A percentile compares a stretch with the other conserved stretches of the same genome.
These are phyloP conservation scores for Cystobasidiopsis lactophilus DNA, from an alignment of 768 basidiomycete genomes.

Conservation along the genomic window DNA sequence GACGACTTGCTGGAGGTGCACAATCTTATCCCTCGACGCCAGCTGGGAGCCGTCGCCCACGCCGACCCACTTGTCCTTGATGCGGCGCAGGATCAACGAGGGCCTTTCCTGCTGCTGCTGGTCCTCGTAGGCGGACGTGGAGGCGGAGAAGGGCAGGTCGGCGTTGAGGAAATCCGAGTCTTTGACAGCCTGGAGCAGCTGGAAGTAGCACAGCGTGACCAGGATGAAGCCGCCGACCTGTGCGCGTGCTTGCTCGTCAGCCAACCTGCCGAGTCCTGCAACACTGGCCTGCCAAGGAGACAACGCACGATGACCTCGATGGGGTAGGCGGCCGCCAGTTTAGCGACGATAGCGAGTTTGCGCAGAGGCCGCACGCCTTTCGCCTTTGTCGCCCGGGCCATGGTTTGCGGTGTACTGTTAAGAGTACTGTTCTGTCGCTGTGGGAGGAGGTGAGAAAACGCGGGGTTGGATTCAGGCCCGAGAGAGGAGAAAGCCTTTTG, in stretches of 20 bases:
- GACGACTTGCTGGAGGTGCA: constrained; percentile 56
- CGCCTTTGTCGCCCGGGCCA: no score
- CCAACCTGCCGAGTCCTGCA: no score
- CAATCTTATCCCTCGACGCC: constrained; percentile 18
- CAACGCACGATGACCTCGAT: constrained; percentile 17
- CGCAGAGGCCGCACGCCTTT: no score
- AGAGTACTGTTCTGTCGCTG: no score
- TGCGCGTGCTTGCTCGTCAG: no score
- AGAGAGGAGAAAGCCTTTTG: no score
- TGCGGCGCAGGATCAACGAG: no score
- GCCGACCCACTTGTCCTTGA: neutral
- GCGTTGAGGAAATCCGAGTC: constrained; percentile 28
- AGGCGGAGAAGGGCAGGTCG: neutral
- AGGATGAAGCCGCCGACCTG: constrained; percentile 60
- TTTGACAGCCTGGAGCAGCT: constrained; percentile 71
- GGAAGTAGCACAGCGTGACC: constrained; percentile 85
- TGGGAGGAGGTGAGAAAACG: no score
- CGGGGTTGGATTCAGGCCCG: no score
- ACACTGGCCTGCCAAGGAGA: no score
- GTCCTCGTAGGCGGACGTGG: neutral
- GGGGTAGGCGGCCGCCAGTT: constrained; percentile 9
- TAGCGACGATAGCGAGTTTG: constrained; percentile 6
- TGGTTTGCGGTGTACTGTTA: no score
- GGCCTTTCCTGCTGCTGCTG: neutral
- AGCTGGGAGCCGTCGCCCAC: neutral